Base-by-base conservation (phyloP, 176 grass and related monocot species). In the Zoysia pacifica region DNA sequence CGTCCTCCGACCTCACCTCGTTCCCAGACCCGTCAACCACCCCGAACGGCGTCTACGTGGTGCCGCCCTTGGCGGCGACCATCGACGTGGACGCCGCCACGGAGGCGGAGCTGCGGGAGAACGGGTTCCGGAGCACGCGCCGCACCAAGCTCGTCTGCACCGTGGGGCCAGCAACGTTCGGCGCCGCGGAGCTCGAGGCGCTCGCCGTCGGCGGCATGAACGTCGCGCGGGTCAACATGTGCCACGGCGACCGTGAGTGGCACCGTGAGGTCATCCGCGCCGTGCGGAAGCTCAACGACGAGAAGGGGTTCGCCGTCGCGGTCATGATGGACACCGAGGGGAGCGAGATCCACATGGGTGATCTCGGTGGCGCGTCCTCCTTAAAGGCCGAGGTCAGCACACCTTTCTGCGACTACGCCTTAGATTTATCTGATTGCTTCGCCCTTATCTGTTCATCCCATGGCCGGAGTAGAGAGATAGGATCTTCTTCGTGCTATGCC, bases 291-390 rank as follows among this genome's bases (percentile, higher is more conserved):
- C 88, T 99, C 75, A 99, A 99, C 69, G 96, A 99, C 65, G 96
- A 99, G 79, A 99, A 99, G 47, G 96, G 96, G 0, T 95, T 89
- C 62, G 92, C 92, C 16, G 86, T 99, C 65, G 92, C 92, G 45
- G 86, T 99, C 60, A 99, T 99, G 96, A 93, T 99, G 92, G 96
- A 99, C 63, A 99, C 96, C 2, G 92, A 99, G 88, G 96, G 96
- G 44, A 95, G 92, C 67, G 96, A 99, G 81, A 99, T 99, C 72
- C 92, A 95, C 75, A 95, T 99, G 96, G 96, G 96, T 0, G 96
- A 95, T 84, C 92, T 99, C 67, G 92, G 96, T 10, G 92, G 95
- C 45, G 86, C 92, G 5, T 13, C 95, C 1, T 90, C 92, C 35
- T 83, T 90, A 56, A 98, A 94, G 81, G 92, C 90, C 9, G 92